Conservation (phyloP, 805 yeast species). For the Isabelozyma heimii region DNA sequence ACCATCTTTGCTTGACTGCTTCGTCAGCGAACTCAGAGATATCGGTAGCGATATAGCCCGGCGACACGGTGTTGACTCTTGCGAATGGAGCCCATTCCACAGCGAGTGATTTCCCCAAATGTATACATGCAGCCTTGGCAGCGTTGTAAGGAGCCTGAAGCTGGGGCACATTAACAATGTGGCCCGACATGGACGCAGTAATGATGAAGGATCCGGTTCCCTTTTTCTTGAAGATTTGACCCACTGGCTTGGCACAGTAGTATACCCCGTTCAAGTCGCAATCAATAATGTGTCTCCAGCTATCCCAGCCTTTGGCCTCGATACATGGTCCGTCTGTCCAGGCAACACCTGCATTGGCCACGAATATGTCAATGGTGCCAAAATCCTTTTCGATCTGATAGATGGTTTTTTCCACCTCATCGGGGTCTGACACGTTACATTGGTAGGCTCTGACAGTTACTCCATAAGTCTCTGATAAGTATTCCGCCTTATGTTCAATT, state of each 20-base stretch:
- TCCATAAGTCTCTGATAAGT: conserved; percentile 54
- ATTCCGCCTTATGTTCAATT: conserved; percentile 60
- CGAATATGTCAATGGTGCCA: conserved; percentile 78
- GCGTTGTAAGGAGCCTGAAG: conserved; percentile 47
- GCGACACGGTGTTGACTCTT: conserved; percentile 41
- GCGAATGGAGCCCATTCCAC: conserved; percentile 49
- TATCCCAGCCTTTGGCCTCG: conserved; percentile 33
- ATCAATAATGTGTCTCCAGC: conserved; percentile 36
- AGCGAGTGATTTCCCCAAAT: conserved; percentile 42
- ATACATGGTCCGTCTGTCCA: conserved; percentile 65
- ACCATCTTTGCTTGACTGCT: conserved; percentile 36
- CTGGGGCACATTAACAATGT: conserved; percentile 45
- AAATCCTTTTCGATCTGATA: conserved; percentile 60
- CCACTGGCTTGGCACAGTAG: conserved; percentile 43
- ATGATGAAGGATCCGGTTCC: conserved; percentile 43
- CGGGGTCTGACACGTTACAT: conserved; percentile 52
- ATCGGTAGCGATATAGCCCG: conserved; percentile 43
- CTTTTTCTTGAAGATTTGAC: conserved; percentile 35
- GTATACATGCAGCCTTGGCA: conserved; percentile 44
- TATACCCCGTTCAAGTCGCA: conserved; percentile 41
- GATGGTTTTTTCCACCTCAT: conserved; percentile 48
- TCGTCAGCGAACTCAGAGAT: conserved; percentile 34
- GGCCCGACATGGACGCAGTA: conserved; percentile 49
- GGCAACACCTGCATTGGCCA: conserved; percentile 87
- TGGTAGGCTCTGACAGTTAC: conserved; percentile 64